Conservation (phyloP, 805 yeast genomes). For the Sugiyamaella boreocaroliniensis region DNA sequence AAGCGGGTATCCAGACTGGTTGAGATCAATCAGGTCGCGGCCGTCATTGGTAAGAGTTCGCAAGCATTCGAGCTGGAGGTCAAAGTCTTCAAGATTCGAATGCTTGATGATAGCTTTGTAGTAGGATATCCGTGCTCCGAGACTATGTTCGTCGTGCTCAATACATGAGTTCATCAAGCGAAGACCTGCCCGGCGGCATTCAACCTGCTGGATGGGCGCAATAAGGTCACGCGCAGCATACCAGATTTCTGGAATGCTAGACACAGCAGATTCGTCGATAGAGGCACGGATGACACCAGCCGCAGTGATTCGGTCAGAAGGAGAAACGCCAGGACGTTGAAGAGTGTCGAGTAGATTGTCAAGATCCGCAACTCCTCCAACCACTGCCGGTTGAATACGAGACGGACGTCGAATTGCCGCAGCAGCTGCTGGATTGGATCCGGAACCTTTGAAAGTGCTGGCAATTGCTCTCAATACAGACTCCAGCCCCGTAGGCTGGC, state of each 20-base stretch:
- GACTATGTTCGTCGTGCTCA: slow-evolving; percentile 41
- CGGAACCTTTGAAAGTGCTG: slow-evolving; percentile 23
- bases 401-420: slow-evolving; percentile 5
- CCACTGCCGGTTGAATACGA: slow-evolving; percentile 21
- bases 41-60: slow-evolving; percentile 47
- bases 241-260: slow-evolving; percentile 72
- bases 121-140: slow-evolving; percentile 47
- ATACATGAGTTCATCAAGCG: slow-evolving; percentile 52
- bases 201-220: slow-evolving; percentile 29
- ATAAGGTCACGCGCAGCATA: slow-evolving; percentile 54
- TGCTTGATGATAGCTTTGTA: slow-evolving; percentile 54
- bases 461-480: slow-evolving; percentile 27
- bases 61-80: slow-evolving; percentile 43
- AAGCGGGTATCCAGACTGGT: slow-evolving; percentile 40
- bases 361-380: slow-evolving; percentile 30
- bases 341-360: slow-evolving; percentile 27
- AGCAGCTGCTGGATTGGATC: slow-evolving; percentile 11
- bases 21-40: slow-evolving; percentile 45
- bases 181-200: slow-evolving; percentile 44
- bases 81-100: slow-evolving; percentile 45
- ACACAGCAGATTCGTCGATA: slow-evolving; percentile 45
- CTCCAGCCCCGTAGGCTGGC: slow-evolving; percentile 17
- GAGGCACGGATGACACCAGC: slow-evolving; percentile 46
- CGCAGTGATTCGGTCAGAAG: slow-evolving; percentile 37
- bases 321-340: slow-evolving; percentile 16